Evolutionary conservation across 2,329 filamentous ascomycete species (phyloP), one percentile per base, ranked within the genome.

Genomic region (Fusarium sp.): DNA sequence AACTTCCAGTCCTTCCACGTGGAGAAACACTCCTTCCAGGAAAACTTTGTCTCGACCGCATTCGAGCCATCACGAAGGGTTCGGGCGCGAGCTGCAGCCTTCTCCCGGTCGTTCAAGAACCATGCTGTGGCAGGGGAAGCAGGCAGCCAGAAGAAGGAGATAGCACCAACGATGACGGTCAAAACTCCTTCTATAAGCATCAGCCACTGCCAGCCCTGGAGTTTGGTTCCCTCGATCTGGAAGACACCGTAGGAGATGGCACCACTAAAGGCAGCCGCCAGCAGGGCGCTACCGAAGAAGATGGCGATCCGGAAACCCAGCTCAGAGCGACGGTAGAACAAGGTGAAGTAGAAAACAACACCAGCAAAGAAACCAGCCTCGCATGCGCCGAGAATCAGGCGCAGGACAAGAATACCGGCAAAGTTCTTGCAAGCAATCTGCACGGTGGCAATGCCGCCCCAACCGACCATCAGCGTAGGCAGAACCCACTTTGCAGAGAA

Each of bases 401-500:
- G 20, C 4, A 45, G 12, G 40, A 45, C 40, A 45, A 45, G 40
- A 22, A 45, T 22, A 8, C 50, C 50, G 12, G 27, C 25, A 15
- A 33, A 32, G 30, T 56, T 33, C 50, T 56, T 45, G n/a, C 50
- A 56, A 20, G 50, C 30, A 20, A 56, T 14, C 30, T 32, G 25
- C 50, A 63, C 58, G 32, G 38, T 50, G 5, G 79, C 78, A 72
- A 58, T 37, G 8, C 54, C 54, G 4, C 40, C 40, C 54, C 79
- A 80, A 20, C 63, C 66, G 17, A 73, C 67, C 70, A 81, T 79
- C 32, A 79, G 66, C n/a, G 64, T 64, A 6, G 80, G 79, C 11
- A 81, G 76, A 17, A 80, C 74, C 30, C 79, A 72, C 12, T 71
- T 66, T 4, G 79, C 76, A 56, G 72, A 77, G 63, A 76, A 79